Conservation (phyloP, 75 land plant genomes). For the Picea sitchensis region DNA sequence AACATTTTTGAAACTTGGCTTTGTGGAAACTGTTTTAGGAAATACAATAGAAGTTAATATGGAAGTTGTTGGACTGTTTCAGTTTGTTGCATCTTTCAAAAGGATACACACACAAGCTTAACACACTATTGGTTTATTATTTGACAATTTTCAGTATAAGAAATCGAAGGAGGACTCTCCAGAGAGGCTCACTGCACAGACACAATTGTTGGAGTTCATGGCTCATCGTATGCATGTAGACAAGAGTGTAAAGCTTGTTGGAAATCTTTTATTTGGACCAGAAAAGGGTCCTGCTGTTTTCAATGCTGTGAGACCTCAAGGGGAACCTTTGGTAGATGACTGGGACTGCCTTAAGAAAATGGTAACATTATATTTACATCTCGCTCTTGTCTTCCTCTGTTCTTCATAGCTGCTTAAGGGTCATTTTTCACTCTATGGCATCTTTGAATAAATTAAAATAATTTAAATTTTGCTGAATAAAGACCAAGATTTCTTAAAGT, state of each 20-base stretch:
- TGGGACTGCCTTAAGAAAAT: slow-evolving; percentile 83
- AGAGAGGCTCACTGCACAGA: slow-evolving; percentile 37
- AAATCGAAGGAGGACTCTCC: slow-evolving; percentile 34
- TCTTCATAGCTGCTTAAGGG: no score
- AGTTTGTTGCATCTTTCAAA: background rate
- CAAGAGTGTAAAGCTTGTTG: slow-evolving; percentile 60
- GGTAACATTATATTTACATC: slow-evolving; percentile 33
- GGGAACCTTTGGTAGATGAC: slow-evolving; percentile 77
- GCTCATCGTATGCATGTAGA: slow-evolving; percentile 68
- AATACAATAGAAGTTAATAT: background rate
- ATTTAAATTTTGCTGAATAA: no score
- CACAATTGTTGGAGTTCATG: slow-evolving; percentile 49
- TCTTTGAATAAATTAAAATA: no score
- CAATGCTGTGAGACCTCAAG: slow-evolving; percentile 39
- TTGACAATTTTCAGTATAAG: slow-evolving; percentile 43
- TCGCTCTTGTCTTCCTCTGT: background rate
- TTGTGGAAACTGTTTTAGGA: background rate
- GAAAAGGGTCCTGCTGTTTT: slow-evolving; percentile 34
- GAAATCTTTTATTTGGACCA: slow-evolving; percentile 66
- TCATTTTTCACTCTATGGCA: no score
- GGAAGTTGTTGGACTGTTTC: background rate
- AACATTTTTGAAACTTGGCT: background rate
- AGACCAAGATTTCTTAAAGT: no score
- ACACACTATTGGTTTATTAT: background rate
- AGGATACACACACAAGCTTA: background rate